These are phyloP conservation scores for Naganishia albida DNA, from an alignment of 1,284 basidiomycete species.

Conservation along the genomic window DNA sequence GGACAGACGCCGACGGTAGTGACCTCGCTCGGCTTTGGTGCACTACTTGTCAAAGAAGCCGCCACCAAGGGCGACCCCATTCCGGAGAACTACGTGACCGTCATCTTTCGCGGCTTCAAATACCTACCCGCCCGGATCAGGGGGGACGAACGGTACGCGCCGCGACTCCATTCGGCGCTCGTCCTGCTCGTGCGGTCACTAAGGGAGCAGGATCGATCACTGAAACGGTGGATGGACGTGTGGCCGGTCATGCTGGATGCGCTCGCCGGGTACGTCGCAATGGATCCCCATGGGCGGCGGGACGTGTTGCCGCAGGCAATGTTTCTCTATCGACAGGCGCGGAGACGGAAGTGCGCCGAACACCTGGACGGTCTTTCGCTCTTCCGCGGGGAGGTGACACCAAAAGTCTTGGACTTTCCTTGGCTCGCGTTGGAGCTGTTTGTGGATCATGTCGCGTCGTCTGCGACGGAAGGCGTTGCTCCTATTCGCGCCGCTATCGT, in stretches of 20 bases:
- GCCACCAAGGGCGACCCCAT: background rate
- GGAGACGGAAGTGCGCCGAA: background rate
- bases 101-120: constrained; percentile 16
- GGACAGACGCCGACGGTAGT: constrained; percentile 2
- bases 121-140: constrained; percentile 3
- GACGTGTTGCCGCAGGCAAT: constrained; percentile 4
- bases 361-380: background rate
- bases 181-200: constrained; percentile 8
- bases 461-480: background rate
- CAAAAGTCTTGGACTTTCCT: background rate
- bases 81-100: background rate
- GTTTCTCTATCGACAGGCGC: constrained; percentile 9
- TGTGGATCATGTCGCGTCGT: background rate
- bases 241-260: constrained; percentile 22
- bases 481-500: background rate
- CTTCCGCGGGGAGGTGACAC: background rate
- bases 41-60: constrained; percentile 5
- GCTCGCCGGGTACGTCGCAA: background rate
- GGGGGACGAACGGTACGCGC: background rate
- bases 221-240: constrained; percentile 2
- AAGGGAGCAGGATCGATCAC: background rate
- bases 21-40: constrained; percentile 14
- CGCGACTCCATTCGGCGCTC: constrained; percentile 7
- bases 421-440: constrained; percentile 17
- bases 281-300: no score